A percentile compares a stretch with the other conserved stretches of the same genome.
These are phyloP conservation scores for Xylaria bambusicola DNA, from an alignment of 495 filamentous ascomycete genomes.

Conservation along the genomic window DNA sequence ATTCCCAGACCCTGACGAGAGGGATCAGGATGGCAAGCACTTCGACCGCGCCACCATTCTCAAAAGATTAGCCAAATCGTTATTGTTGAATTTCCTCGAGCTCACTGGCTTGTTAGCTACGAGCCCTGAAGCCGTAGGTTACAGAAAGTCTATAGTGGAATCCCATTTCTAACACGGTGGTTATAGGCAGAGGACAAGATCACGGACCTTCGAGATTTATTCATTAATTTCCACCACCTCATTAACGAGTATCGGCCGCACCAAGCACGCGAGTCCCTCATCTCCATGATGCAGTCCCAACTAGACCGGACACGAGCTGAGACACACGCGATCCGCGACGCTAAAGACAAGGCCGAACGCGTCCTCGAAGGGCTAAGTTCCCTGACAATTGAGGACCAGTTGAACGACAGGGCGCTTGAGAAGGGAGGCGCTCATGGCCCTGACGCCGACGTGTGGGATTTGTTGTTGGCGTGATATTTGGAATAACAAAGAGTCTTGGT, in stretches of 20 bases:
- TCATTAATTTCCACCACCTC: slow-evolving; percentile 86
- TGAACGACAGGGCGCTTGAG: slow-evolving; percentile 11
- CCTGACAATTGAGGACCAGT: slow-evolving; percentile 37
- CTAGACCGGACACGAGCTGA: slow-evolving; percentile 73
- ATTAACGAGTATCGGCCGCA: slow-evolving; percentile 95
- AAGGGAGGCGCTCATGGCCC: slow-evolving; percentile 17
- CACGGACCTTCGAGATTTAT: slow-evolving; percentile 71
- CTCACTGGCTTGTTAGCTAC: slow-evolving; percentile 69
- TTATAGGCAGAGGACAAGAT: slow-evolving; percentile 60
- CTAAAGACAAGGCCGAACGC: slow-evolving; percentile 70
- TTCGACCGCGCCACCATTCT: slow-evolving; percentile 75
- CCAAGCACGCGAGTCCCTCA: slow-evolving; percentile 88
- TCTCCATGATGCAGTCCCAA: slow-evolving; percentile 89
- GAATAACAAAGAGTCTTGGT: not conserved
- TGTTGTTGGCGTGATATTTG: not conserved
- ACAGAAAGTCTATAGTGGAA: too few species aligned
- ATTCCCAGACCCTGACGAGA: slow-evolving; percentile 52
- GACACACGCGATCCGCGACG: slow-evolving; percentile 70
- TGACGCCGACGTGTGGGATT: slow-evolving; percentile 11
- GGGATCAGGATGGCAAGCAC: slow-evolving; percentile 47
- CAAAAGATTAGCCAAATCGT: slow-evolving; percentile 73
- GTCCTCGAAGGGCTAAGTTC: slow-evolving; percentile 65
- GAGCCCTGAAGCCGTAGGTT: slow-evolving; percentile 58
- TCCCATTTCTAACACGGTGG: slow-evolving; percentile 12
- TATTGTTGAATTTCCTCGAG: slow-evolving; percentile 83